These are phyloP conservation scores for Epichloe sylvatica DNA, from an alignment of 2,329 filamentous ascomycete species.

Conservation along the genomic window DNA sequence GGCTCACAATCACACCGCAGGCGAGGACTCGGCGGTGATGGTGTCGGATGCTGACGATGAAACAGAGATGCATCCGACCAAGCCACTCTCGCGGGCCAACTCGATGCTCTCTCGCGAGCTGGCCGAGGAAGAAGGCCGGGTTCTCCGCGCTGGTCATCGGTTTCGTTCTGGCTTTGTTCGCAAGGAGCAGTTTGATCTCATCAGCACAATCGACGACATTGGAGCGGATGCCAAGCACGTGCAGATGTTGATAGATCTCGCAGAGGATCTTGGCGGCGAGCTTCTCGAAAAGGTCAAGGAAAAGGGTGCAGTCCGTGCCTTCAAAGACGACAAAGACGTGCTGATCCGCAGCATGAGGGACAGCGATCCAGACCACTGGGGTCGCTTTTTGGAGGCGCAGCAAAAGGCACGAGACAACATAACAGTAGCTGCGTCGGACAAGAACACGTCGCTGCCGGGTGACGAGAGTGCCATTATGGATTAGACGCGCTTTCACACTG, in stretches of 20 bases:
- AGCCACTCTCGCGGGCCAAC: conserved; percentile 34
- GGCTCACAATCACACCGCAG: conserved; percentile 12
- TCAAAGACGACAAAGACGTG: conserved; percentile 42
- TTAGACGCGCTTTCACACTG: conserved; percentile 8
- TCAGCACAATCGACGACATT: conserved; percentile 36
- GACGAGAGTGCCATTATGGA: conserved; percentile 32
- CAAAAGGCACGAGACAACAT: conserved; percentile 44
- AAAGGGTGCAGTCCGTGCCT: conserved; percentile 46
- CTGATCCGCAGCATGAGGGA: conserved; percentile 37
- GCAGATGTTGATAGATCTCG: conserved; percentile 43
- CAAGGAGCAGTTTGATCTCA: conserved; percentile 35
- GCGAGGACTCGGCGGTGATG: conserved; percentile 22
- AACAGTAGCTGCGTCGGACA: conserved; percentile 16
- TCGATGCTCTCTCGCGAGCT: conserved; percentile 40
- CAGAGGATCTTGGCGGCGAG: conserved; percentile 49
- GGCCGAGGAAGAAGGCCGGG: conserved; percentile 42
- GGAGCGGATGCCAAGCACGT: conserved; percentile 35
- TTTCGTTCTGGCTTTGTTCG: conserved; percentile 41
- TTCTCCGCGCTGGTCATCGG: conserved; percentile 40
- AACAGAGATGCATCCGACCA: conserved; percentile 26
- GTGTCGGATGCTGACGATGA: conserved; percentile 38
- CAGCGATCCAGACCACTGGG: conserved; percentile 53
- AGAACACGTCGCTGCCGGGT: conserved; percentile 9
- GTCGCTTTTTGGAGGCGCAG: conserved; percentile 47
- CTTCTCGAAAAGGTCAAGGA: conserved; percentile 40